Evolutionary conservation across 306 rosid genomes (phyloP), one percentile per base, ranked within the genome.

Genomic region (Quercus dentata): DNA sequence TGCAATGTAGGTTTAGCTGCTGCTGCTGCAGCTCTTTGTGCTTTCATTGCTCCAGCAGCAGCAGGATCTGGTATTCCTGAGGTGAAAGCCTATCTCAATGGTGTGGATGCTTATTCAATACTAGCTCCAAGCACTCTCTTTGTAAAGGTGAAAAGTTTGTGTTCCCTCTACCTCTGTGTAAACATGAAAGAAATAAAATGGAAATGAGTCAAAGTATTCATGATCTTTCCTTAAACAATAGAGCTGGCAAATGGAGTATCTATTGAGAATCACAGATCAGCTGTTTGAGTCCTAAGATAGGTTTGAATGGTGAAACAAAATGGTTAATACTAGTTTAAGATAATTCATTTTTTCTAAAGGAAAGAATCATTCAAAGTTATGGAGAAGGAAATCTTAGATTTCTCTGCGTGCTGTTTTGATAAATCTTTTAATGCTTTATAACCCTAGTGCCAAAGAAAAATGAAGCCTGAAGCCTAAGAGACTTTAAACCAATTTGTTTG

Each of bases 61-160:
- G 97, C 98, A 70, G 98, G 98, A 44, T 94, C 98, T 62, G 97
- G 98, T 44, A 92, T 94, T 77, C 98, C 98, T 18, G 98, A 94
- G 89, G 97, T 94, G 77, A 94, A 94, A 89, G 98, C 97, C 41
- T 92, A 94, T 85, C 97, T 94, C 80, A 94, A 94, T 41, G 98
- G 98, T 14, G 74, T 94, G 5, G 98, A 94, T 84, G 91, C 96
- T 81, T 83, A 92, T 79, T 78, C 91, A 65, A 90, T 92, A 56
- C 84, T 94, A 67, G 96, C 98, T 79, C 98, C 98, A 28, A 78
- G 86, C 79, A 94, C 97, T 71, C 97, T 94, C 77, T 87, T 92
- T 79, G 98, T 94, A 41, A 94, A 94, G 97, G 98, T 94, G 18
- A 76, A 76, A 70, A 46, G 44, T 74, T 25, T 52, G 38, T 49